Conservation (phyloP, 768 basidiomycete genomes). For the Boletus sensibilis region DNA sequence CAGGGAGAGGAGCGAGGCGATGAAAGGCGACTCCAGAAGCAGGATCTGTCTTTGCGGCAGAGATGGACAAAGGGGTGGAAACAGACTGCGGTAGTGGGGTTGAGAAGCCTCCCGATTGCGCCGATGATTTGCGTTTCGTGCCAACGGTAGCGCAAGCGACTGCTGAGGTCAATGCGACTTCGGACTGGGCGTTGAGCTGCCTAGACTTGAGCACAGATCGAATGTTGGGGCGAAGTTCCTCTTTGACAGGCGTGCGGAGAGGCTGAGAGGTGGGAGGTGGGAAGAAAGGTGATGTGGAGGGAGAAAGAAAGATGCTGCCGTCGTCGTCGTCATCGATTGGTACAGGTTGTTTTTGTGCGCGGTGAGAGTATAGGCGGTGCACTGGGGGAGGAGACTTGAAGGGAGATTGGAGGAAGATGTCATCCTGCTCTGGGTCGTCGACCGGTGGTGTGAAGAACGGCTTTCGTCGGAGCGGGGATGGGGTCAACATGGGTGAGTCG, state of each 20-base stretch:
- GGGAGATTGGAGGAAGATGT: slow-evolving; percentile 55
- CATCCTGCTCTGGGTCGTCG: slow-evolving; percentile 40
- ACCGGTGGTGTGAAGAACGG: slow-evolving; percentile 38
- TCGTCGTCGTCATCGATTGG: slow-evolving; percentile 58
- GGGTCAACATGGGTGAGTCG: slow-evolving; percentile 61
- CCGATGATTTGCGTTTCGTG: slow-evolving; percentile 63
- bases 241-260: slow-evolving; percentile 62
- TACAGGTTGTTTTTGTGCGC: slow-evolving; percentile 34
- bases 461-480: slow-evolving; percentile 57
- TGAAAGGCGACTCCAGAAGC: slow-evolving; percentile 36
- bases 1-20: slow-evolving; percentile 35
- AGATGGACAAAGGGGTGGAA: slow-evolving; percentile 40
- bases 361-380: slow-evolving; percentile 42
- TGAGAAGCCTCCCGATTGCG: slow-evolving; percentile 44
- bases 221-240: slow-evolving; percentile 38
- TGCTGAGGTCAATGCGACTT: slow-evolving; percentile 4
- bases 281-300: slow-evolving; percentile 45
- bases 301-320: slow-evolving; percentile 55
- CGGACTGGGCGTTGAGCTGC: slow-evolving; percentile 27
- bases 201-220: slow-evolving; percentile 43
- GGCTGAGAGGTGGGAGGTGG: slow-evolving; percentile 46
- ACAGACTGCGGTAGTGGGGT: slow-evolving; percentile 56
- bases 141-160: slow-evolving; percentile 43
- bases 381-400: slow-evolving; percentile 47
- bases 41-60: slow-evolving; percentile 33